Conservation (phyloP, 2,329 filamentous ascomycete genomes). For the Pseudopithomyces maydicus region DNA sequence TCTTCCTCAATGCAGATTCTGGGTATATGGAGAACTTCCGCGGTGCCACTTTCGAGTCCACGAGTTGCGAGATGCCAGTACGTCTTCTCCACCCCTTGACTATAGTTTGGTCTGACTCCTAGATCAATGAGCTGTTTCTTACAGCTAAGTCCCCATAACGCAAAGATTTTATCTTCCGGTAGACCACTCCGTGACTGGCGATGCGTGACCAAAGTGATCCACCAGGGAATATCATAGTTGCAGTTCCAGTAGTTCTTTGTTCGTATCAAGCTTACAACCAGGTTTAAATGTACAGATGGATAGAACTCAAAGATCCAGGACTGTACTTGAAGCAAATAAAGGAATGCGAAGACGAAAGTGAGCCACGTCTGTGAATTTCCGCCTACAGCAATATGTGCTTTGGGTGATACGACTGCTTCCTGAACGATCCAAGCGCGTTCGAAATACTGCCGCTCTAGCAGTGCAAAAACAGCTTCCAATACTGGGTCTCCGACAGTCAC, state of each 20-base stretch:
- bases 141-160: conserved; percentile 10
- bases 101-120: conserved; percentile 9
- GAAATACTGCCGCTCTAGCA: conserved; percentile 14
- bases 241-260: conserved; percentile 6
- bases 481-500: neutral
- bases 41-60: conserved; percentile 1
- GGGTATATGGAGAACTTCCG: conserved; percentile 9
- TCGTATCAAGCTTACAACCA: neutral
- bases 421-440: conserved; percentile 17
- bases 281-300: too few species aligned
- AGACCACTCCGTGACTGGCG: neutral
- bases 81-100: neutral
- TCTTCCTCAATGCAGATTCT: neutral
- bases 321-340: conserved; percentile 3
- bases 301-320: too few species aligned
- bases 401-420: conserved; percentile 5
- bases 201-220: conserved; percentile 5
- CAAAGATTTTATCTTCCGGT: conserved; percentile 15
- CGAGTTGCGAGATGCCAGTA: conserved; percentile 7
- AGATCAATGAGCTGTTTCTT: conserved; percentile 2
- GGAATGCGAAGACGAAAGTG: neutral
- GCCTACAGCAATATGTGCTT: conserved; percentile 4
- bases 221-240: conserved; percentile 2
- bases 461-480: conserved; percentile 7
- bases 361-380: neutral